Evolutionary conservation across 2,329 filamentous ascomycete genomes (phyloP).

Genomic region (Aureobasidium pullulans): DNA sequence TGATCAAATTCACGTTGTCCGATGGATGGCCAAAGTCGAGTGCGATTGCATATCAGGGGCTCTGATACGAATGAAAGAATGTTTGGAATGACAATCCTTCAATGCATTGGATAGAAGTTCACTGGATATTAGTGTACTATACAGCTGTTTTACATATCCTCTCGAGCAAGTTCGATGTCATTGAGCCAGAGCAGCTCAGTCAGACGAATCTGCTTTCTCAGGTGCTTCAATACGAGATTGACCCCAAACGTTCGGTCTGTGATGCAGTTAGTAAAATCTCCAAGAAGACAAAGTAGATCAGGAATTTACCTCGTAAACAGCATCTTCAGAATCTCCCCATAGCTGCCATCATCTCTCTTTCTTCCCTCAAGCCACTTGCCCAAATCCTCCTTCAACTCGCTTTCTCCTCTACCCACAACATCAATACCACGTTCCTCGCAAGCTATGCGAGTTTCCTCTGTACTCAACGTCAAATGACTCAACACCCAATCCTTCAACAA

Average conservation of each 20-base stretch:
- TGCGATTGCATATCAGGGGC: too few relatives aligned
- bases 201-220: neutral
- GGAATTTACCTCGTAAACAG: constrained; percentile 27
- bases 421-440: constrained; percentile 29
- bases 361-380: constrained; percentile 34
- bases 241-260: constrained; percentile 11
- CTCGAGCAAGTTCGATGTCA: too few relatives aligned
- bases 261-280: neutral
- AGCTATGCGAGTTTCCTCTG: constrained; percentile 30
- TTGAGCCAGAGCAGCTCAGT: neutral
- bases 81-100: too few relatives aligned
- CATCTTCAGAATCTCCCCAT: constrained; percentile 25
- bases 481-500: constrained; percentile 38
- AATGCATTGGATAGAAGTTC: too few relatives aligned
- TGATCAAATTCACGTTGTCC: too few relatives aligned
- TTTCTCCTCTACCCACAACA: constrained; percentile 22
- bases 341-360: constrained; percentile 29
- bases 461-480: constrained; percentile 51
- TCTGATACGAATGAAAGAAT: too few relatives aligned
- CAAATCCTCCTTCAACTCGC: constrained; percentile 26
- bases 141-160: too few relatives aligned
- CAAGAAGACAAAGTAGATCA: too few relatives aligned
- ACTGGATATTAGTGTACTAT: too few relatives aligned
- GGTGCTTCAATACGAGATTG: neutral
- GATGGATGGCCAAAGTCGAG: too few relatives aligned